phyloP scores from a whole-genome alignment of 768 basidiomycete species.

The Mycena metata region DNA sequence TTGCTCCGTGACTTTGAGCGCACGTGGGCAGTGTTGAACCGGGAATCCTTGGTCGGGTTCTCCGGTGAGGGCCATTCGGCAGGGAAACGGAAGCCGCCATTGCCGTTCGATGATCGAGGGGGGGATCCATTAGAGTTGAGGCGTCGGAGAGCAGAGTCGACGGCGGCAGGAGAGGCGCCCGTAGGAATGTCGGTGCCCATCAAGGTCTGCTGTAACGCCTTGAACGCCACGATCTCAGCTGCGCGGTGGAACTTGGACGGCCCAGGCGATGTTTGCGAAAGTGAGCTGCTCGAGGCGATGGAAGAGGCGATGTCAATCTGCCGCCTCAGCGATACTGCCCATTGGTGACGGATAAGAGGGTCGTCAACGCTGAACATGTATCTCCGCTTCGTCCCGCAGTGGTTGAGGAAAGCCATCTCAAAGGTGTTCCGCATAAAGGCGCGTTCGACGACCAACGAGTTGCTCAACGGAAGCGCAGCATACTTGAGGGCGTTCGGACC shows the following conservation, averaged over 20 bases:
- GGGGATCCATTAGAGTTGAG: constrained; percentile 39
- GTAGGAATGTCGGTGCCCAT: constrained; percentile 54
- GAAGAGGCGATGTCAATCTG: constrained; percentile 69
- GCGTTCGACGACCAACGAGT: constrained; percentile 84
- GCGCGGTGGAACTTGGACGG: constrained; percentile 71
- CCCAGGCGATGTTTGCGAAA: constrained; percentile 52
- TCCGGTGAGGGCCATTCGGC: constrained; percentile 31
- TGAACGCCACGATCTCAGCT: constrained; percentile 82
- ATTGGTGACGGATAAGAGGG: constrained; percentile 78
- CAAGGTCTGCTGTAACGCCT: constrained; percentile 87
- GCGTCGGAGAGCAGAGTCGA: constrained; percentile 50
- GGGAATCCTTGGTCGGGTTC: constrained; percentile 38
- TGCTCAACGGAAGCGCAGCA: constrained; percentile 83
- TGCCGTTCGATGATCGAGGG: constrained; percentile 36
- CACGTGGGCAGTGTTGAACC: constrained; percentile 53
- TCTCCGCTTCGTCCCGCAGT: constrained; percentile 76
- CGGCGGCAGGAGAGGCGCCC: constrained; percentile 31
- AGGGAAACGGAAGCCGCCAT: constrained; percentile 37
- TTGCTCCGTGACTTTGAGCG: constrained; percentile 81
- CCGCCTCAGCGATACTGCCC: constrained; percentile 76
- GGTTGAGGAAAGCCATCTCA: constrained; percentile 87
- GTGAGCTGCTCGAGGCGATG: constrained; percentile 46
- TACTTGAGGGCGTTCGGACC: constrained; percentile 90
- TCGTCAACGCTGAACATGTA: constrained; percentile 97
- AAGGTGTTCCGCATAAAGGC: constrained; percentile 98